Evolutionary conservation across 257 asterid species (phyloP).

Genomic region (Cinchona pubescens): DNA sequence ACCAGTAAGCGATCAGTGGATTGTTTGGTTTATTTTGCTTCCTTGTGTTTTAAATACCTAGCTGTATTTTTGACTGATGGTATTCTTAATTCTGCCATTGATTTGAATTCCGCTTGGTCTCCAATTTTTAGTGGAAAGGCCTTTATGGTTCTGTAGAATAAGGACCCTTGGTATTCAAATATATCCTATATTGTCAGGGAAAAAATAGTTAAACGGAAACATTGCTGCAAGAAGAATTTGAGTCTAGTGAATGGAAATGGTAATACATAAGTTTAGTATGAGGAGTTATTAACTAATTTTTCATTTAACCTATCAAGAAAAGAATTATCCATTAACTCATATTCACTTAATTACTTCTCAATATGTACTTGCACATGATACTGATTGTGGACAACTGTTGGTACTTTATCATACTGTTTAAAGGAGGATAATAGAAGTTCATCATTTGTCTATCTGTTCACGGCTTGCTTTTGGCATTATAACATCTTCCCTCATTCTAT

Average conservation of each 20-base stretch:
- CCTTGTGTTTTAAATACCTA: background rate
- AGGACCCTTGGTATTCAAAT: background rate
- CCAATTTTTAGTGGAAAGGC: background rate
- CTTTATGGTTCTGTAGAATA: background rate
- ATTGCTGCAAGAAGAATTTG: background rate
- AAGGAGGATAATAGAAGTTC: too few relatives aligned
- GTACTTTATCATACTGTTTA: too few relatives aligned
- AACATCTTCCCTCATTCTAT: background rate
- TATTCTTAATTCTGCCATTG: background rate
- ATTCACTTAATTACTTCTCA: too few relatives aligned
- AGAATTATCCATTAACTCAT: background rate
- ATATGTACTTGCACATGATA: too few relatives aligned
- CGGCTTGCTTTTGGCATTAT: background rate
- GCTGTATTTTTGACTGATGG: background rate
- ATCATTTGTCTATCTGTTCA: too few relatives aligned
- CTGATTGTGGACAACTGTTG: too few relatives aligned
- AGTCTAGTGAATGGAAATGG: background rate
- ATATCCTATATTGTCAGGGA: too few relatives aligned
- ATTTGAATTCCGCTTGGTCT: background rate
- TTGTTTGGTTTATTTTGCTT: slow-evolving; percentile 4
- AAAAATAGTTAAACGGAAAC: background rate
- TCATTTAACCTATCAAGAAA: too few relatives aligned
- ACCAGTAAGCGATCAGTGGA: slow-evolving; percentile 53
- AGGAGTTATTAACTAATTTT: background rate
- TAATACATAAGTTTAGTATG: background rate